Evolutionary conservation across 148 eudicot genomes (phyloP).

Genomic region (Fagopyrum homotropicum): DNA sequence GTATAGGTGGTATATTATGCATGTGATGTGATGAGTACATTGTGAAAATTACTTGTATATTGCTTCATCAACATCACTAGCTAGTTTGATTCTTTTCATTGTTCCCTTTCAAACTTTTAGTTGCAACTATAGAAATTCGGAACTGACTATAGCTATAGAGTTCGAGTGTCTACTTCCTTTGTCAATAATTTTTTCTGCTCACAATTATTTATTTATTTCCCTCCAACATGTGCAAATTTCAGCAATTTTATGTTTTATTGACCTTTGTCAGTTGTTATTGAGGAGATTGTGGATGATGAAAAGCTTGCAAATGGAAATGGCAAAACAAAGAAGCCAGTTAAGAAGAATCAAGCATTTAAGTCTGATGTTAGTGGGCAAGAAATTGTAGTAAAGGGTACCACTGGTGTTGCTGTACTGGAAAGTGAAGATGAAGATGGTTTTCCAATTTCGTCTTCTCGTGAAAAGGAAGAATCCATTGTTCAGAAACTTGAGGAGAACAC

Average conservation of each 20-base stretch:
- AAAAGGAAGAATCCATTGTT: constrained; percentile 26
- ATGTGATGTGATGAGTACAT: neutral
- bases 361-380: constrained; percentile 14
- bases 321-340: constrained; percentile 33
- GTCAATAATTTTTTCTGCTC: neutral
- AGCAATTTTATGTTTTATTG: neutral
- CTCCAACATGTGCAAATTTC: neutral
- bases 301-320: constrained; percentile 40
- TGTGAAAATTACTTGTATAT: neutral
- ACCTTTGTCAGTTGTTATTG: constrained; percentile 58
- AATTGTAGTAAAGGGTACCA: constrained; percentile 34
- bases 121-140: neutral
- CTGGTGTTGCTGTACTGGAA: constrained; percentile 32
- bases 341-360: constrained; percentile 22
- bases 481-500: constrained; percentile 20
- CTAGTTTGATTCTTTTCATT: too few species aligned
- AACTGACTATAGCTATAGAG: neutral
- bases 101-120: too few species aligned
- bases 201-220: neutral
- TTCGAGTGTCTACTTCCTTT: neutral
- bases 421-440: constrained; percentile 99
- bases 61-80: neutral
- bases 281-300: constrained; percentile 80
- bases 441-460: constrained; percentile 42
- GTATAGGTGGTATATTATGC: neutral